These are phyloP conservation scores for Tulasnella sp. DNA, from an alignment of 768 basidiomycete genomes.

Conservation along the genomic window DNA sequence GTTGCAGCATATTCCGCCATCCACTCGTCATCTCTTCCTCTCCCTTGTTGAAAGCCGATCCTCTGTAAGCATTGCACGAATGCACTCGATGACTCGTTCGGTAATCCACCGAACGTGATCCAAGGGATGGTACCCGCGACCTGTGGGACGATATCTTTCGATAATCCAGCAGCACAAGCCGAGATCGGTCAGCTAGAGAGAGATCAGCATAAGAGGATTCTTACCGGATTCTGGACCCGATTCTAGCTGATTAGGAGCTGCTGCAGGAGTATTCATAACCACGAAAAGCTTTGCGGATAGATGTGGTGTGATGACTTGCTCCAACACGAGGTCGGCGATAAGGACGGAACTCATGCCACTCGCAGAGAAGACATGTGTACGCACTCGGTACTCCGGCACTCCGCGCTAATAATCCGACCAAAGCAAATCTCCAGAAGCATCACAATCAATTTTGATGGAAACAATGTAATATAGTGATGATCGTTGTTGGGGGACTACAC, in stretches of 20 bases:
- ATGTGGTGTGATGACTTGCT: background rate
- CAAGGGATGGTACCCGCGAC: background rate
- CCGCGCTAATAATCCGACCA: too few relatives aligned
- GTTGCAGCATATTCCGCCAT: background rate
- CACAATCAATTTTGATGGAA: too few relatives aligned
- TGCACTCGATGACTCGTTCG: background rate
- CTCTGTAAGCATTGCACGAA: background rate
- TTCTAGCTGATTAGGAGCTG: background rate
- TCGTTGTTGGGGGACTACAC: too few relatives aligned
- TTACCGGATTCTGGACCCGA: background rate
- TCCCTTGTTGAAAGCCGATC: background rate
- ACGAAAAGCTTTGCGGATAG: background rate
- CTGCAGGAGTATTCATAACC: background rate
- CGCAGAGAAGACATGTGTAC: too few relatives aligned
- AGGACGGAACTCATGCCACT: too few relatives aligned
- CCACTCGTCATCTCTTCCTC: background rate
- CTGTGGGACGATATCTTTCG: background rate
- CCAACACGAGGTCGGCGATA: background rate
- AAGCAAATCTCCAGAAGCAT: too few relatives aligned
- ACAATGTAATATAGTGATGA: too few relatives aligned
- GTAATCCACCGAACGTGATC: background rate
- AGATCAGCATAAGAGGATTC: background rate
- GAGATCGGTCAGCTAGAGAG: background rate
- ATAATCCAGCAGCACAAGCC: background rate
- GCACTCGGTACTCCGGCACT: too few relatives aligned